Evolutionary conservation across 768 basidiomycete species (phyloP), one percentile per base, ranked within the genome.

Genomic region (Podaxis mareebaensis): DNA sequence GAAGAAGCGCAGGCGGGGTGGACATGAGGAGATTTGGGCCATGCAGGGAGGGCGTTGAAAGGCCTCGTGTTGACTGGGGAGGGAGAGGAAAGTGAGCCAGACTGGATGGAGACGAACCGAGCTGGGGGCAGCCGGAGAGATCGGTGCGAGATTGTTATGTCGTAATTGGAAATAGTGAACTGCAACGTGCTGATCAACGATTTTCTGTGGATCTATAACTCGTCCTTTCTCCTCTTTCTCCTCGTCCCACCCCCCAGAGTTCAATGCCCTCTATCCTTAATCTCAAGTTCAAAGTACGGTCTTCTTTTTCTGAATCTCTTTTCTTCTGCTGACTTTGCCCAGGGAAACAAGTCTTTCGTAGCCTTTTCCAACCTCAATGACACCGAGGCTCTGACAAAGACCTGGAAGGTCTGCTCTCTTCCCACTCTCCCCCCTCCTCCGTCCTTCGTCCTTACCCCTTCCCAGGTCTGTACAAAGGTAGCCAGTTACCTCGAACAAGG

Each of bases 281-380:
- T 76, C 87, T 90, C 84, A 91, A 91, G 85, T 91, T 90, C 86
- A 91, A 91, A 81, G 89, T 76, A 4, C 10, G 62, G 84, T 68
- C 55, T 77, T 74, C 61, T 72, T 59, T 64, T 59, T 30, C 57
- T 54, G 15, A 53, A 20, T 22, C 12, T 56, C 64, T 53, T 53
- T 63, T 53, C 44, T 28, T 49, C 66, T 49, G 33, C 59, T 65
- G 44, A 65, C 60, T 58, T 61, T 67, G 68, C 52, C 72, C 83
- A 93, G 92, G 91, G 93, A 78, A 95, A 95, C 86, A 95, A 94
- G 82, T 94, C 93, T 74, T 95, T 95, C 75, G 91, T 94, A 76
- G 92, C 93, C 65, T 95, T 95, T 79, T 91, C 90, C 75, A 92
- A 93, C 79, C 85, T 95, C 77, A 79, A 84, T 78, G 93, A 95